Base-by-base conservation (phyloP, 371 early-diverging fungal species). In the Chytridium lagenaria region DNA sequence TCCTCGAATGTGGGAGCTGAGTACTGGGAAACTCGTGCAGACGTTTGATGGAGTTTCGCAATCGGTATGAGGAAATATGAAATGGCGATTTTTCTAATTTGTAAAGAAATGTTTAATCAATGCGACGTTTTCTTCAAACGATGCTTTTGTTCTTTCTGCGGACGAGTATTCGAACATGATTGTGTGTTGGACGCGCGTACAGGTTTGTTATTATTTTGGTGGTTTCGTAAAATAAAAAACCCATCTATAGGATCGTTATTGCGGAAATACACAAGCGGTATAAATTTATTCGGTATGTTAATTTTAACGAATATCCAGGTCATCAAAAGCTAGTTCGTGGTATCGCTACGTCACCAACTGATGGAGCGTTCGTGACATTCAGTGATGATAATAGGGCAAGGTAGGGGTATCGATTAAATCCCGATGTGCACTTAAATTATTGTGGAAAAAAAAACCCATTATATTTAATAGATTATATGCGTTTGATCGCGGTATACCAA, bases 1-100 rank as follows among this genome's bases (percentile, higher is more conserved):
- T 2, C 84, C 90, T 33, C 84, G 90, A 63, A 78, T 96, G 49
- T 96, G 96, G 96, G 98, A 97, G 36, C 78, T 92, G 70, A 81
- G 85, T 5, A 90, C 87, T 39, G 95, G 95, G 0, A 88, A 87
- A 39, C 77, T 87, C 37, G 82, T 88, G 59, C 81, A 82, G 75
- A 84, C 88, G 28, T 95, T 90, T 77, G 83, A 86, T 63, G 95
- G 95, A 3, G 90, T 92, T 31, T 74, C 79, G 23, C 88, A 92
- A 63, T 85, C 79, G 51, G 84, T 82, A 68, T 39, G 80, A 22
- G 67, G 76, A 57, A n/a, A n/a, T n/a, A n/a, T n/a, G n/a, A n/a
- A n/a, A n/a, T n/a, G n/a, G n/a, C n/a, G n/a, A n/a, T 36, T 52
- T 49, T 23, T 49, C n/a, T 49, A 31, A 26, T 15, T 26, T 2